phyloP scores from a whole-genome alignment of 1,139 yeast species.

The Oligophagozyma castellii region DNA sequence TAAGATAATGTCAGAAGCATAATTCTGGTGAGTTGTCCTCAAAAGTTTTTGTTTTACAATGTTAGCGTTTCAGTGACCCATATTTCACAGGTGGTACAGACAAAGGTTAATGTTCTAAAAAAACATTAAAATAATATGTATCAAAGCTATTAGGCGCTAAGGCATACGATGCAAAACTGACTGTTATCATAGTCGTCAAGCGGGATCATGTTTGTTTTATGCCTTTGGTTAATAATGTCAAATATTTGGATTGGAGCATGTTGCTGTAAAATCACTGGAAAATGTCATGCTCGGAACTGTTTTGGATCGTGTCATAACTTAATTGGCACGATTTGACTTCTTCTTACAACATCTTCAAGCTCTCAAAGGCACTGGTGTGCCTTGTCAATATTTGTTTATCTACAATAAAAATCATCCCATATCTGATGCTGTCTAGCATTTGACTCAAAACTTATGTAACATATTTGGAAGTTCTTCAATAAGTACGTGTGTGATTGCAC shows the following conservation, averaged over 20 bases:
- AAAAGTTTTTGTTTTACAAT: constrained; percentile 12
- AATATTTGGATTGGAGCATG: constrained; percentile 8
- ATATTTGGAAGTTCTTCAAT: constrained; percentile 15
- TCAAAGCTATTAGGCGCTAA: neutral
- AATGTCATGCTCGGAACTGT: constrained; percentile 16
- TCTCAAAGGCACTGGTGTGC: constrained; percentile 15
- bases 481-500: constrained; percentile 11
- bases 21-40: constrained; percentile 11
- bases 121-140: constrained; percentile 6
- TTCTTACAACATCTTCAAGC: constrained; percentile 14
- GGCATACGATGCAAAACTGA: neutral
- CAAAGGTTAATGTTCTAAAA: constrained; percentile 11
- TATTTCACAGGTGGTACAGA: constrained; percentile 10
- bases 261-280: constrained; percentile 12
- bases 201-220: constrained; percentile 13
- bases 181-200: constrained; percentile 8
- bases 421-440: constrained; percentile 12
- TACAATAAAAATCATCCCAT: constrained; percentile 12
- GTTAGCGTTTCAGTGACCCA: constrained; percentile 16
- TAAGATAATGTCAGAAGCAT: neutral
- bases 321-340: constrained; percentile 15
- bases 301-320: constrained; percentile 14
- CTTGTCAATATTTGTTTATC: constrained; percentile 8
- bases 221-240: constrained; percentile 12
- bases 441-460: constrained; percentile 12